phyloP scores from a whole-genome alignment of 2,329 filamentous ascomycete genomes.

The Fusarium albidum region DNA sequence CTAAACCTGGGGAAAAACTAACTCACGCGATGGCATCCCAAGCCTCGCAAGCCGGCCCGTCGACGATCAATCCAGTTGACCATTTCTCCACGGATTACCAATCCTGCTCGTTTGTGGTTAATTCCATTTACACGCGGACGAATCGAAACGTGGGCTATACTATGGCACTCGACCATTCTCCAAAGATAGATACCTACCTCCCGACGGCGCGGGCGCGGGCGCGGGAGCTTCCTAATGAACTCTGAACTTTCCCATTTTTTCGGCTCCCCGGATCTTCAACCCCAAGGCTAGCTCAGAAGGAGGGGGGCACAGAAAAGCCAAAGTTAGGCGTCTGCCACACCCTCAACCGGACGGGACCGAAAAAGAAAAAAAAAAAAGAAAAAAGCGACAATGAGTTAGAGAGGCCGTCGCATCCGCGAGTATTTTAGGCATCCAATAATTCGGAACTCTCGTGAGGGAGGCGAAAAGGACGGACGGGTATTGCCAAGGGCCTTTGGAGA shows the following conservation, averaged over 20 bases:
- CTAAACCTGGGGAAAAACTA: background rate
- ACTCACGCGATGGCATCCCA: slow-evolving; percentile 10
- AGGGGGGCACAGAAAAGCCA: background rate
- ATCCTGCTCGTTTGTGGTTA: background rate
- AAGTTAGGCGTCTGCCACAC: too few relatives aligned
- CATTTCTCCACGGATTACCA: slow-evolving; percentile 1
- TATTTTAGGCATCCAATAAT: too few relatives aligned
- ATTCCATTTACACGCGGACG: slow-evolving; percentile 5
- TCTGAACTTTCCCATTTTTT: too few relatives aligned
- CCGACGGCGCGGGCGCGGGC: slow-evolving; percentile 6
- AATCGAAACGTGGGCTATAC: slow-evolving; percentile 17
- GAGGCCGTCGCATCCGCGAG: background rate
- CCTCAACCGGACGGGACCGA: background rate
- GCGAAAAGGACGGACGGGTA: too few relatives aligned
- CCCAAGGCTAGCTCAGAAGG: too few relatives aligned
- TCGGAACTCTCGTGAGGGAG: too few relatives aligned
- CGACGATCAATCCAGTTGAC: slow-evolving; percentile 8
- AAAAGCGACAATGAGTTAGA: too few relatives aligned
- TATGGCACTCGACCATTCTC: background rate
- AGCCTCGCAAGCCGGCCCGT: slow-evolving; percentile 1
- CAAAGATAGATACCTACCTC: slow-evolving; percentile 5
- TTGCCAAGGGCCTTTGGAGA: background rate
- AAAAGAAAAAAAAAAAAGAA: too few relatives aligned
- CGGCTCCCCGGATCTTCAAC: background rate
- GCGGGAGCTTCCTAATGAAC: background rate